These are phyloP conservation scores for Botryosphaeria dothidea DNA, from an alignment of 2,329 filamentous ascomycete species.

Conservation along the genomic window DNA sequence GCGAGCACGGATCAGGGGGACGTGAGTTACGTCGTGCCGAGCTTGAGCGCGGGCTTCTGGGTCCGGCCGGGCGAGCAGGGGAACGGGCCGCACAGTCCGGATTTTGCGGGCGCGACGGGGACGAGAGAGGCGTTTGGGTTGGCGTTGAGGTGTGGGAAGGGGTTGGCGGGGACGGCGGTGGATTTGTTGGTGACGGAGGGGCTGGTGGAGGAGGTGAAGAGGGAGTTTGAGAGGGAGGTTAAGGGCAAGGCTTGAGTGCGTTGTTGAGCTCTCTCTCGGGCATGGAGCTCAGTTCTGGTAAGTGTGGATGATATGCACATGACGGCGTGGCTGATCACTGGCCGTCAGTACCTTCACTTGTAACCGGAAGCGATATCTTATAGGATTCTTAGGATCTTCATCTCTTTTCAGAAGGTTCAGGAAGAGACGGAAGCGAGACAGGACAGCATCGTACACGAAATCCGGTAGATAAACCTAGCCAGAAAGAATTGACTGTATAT, in stretches of 20 bases:
- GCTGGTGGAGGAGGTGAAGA: slow-evolving; percentile 21
- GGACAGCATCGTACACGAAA: no score
- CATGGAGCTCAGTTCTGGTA: no score
- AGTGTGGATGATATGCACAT: no score
- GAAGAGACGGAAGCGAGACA: no score
- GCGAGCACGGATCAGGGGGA: slow-evolving; percentile 64
- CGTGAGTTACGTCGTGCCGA: slow-evolving; percentile 59
- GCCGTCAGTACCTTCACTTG: no score
- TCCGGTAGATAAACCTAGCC: no score
- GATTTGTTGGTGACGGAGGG: slow-evolving; percentile 33
- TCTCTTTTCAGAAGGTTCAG: no score
- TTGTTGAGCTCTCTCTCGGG: background rate
- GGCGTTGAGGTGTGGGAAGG: slow-evolving; percentile 38
- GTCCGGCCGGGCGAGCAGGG: slow-evolving; percentile 39
- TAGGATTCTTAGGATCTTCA: no score
- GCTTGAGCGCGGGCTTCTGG: slow-evolving; percentile 54
- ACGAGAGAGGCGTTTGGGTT: slow-evolving; percentile 37
- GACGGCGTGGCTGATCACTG: no score
- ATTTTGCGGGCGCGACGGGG: slow-evolving; percentile 40
- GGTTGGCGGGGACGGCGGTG: slow-evolving; percentile 38
- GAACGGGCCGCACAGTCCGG: slow-evolving; percentile 42
- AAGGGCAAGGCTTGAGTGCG: slow-evolving; percentile 21
- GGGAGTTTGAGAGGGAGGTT: slow-evolving; percentile 31
- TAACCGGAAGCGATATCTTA: no score
- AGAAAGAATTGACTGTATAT: no score